These are phyloP conservation scores for Elsinoe perseae DNA, from an alignment of 2,329 filamentous ascomycete species.

Conservation along the genomic window DNA sequence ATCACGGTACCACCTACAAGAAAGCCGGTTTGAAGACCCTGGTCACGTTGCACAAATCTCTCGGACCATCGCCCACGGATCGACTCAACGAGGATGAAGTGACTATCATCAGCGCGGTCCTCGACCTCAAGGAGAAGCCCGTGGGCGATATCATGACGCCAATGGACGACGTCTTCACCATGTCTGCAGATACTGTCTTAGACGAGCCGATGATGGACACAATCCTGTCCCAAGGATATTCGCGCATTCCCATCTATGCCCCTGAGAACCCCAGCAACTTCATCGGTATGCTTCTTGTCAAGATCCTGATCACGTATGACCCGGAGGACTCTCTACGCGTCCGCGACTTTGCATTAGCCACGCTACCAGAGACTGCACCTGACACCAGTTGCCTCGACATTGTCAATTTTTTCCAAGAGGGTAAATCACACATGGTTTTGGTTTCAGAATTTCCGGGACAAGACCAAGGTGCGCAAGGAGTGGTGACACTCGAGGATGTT, in stretches of 20 bases:
- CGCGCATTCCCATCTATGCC: conserved; percentile 87
- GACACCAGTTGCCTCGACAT: conserved; percentile 97
- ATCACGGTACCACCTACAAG: conserved; percentile 95
- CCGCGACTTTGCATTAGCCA: conserved; percentile 83
- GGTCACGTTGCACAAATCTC: conserved; percentile 85
- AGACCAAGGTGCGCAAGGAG: conserved; percentile 79
- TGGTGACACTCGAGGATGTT: conserved; percentile 93
- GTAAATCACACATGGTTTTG: conserved; percentile 97
- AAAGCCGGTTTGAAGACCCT: conserved; percentile 95
- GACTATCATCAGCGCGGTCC: conserved; percentile 93
- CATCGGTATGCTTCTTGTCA: conserved; percentile 94
- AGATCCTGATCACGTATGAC: conserved; percentile 97
- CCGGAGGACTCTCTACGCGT: conserved; percentile 85
- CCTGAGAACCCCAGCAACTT: conserved; percentile 80
- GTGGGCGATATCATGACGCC: conserved; percentile 97
- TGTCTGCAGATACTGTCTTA: conserved; percentile 88
- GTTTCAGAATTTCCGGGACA: conserved; percentile 89
- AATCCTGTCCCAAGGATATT: conserved; percentile 90
- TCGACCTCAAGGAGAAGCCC: conserved; percentile 93
- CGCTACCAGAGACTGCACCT: conserved; percentile 85
- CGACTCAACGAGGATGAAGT: conserved; percentile 95
- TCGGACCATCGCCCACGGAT: conserved; percentile 74
- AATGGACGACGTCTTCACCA: conserved; percentile 93
- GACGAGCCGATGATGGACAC: conserved; percentile 92
- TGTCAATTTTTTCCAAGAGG: conserved; percentile 99